Percentiles rank a stretch among this genome's conserved stretches.
Conservation (phyloP, 495 filamentous ascomycete species). For the Penicillium mononematosum region DNA sequence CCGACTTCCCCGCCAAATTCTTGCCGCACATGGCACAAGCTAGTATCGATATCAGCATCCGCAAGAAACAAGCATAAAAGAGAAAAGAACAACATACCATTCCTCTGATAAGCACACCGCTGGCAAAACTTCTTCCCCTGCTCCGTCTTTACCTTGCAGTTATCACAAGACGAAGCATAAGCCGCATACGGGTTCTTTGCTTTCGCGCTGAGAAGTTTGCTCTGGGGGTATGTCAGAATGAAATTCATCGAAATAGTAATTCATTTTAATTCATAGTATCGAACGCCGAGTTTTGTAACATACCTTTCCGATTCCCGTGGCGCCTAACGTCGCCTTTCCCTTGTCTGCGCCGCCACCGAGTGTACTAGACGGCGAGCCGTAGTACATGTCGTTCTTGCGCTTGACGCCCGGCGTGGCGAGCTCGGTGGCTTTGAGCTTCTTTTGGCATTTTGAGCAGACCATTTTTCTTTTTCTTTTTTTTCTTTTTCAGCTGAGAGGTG, state of each 20-base stretch:
- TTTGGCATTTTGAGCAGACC: conserved; percentile 70
- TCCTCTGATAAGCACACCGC: conserved; percentile 63
- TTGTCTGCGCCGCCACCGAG: conserved; percentile 52
- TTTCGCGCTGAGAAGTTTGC: conserved; percentile 64
- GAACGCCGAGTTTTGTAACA: background rate
- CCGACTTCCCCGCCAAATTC: conserved; percentile 46
- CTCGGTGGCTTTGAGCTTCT: conserved; percentile 58
- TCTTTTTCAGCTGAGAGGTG: background rate
- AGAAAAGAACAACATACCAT: conserved; percentile 45
- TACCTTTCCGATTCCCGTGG: conserved; percentile 42
- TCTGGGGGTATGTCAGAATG: conserved; percentile 38
- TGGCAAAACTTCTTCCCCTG: conserved; percentile 63
- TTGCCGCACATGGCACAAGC: conserved; percentile 70
- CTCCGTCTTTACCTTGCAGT: conserved; percentile 65
- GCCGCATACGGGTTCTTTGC: conserved; percentile 70
- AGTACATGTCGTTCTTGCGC: conserved; percentile 70
- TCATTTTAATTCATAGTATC: background rate
- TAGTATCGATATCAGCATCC: conserved; percentile 28
- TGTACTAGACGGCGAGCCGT: conserved; percentile 61
- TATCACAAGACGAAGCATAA: conserved; percentile 59
- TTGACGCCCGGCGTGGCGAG: conserved; percentile 70
- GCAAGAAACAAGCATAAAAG: background rate
- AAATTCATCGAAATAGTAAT: background rate
- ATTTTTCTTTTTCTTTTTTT: conserved; percentile 41
- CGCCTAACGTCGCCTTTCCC: conserved; percentile 46